These are phyloP conservation scores for Conidiobolus incongruus DNA, from an alignment of 371 early-diverging fungal species.

Conservation along the genomic window DNA sequence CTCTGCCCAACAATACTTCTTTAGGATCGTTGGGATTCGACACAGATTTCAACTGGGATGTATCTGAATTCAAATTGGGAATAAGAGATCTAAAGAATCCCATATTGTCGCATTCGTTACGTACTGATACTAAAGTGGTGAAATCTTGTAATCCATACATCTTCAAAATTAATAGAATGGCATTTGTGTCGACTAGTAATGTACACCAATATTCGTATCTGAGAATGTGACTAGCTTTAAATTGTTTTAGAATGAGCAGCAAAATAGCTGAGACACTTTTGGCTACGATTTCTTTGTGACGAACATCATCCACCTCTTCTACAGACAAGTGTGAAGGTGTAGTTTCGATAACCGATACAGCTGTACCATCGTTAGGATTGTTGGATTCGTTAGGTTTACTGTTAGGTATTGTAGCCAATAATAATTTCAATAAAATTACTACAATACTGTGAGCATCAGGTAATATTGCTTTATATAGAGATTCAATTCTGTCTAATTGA, in stretches of 20 bases:
- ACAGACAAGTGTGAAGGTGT: constrained; percentile 7
- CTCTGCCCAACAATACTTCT: constrained; percentile 5
- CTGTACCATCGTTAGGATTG: background rate
- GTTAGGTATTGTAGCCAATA: background rate
- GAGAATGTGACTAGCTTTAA: constrained; percentile 35
- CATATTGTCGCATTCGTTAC: constrained; percentile 32
- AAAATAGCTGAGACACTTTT: constrained; percentile 49
- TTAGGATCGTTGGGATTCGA: background rate
- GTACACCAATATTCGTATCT: constrained; percentile 59
- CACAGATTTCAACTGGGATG: background rate
- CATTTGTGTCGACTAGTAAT: constrained; percentile 57
- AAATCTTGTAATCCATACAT: constrained; percentile 56
- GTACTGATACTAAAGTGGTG: constrained; percentile 17
- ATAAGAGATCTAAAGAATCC: constrained; percentile 13
- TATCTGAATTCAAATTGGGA: background rate
- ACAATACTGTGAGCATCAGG: background rate
- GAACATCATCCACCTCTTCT: constrained; percentile 23
- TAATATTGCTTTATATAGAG: background rate
- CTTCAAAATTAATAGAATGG: constrained; percentile 53
- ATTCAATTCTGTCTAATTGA: background rate
- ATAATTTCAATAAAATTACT: background rate
- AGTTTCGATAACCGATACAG: too few species aligned
- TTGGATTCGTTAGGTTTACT: background rate
- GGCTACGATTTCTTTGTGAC: constrained; percentile 50
- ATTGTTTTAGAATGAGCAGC: constrained; percentile 34